Evolutionary conservation across 768 basidiomycete genomes (phyloP), one percentile per base, ranked within the genome.

Genomic region (Russula earlei): DNA sequence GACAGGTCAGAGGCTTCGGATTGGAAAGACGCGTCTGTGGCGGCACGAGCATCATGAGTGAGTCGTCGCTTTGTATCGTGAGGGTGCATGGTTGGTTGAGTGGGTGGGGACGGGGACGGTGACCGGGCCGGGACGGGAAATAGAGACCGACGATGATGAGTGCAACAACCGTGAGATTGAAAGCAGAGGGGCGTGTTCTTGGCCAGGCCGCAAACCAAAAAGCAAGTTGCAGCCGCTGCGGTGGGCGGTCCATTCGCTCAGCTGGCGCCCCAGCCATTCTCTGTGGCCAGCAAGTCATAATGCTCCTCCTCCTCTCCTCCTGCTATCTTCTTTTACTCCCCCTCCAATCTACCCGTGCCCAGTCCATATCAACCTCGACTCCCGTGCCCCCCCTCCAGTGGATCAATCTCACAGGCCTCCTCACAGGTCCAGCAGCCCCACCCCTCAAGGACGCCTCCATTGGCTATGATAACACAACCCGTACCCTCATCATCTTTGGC

Each of bases 371-470:
- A 15, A 80, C 78, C 1, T 68, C 62, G 59, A 77, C 75, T 36
- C 72, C 81, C 4, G 70, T 83, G 7, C 83, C 84, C 24, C 83
- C 83, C 38, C 72, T 85, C 4, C 83, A 87, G 69, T 72, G 71
- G 88, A 79, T 91, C 66, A 86, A 87, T 67, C 71, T 90, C 62
- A 78, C 84, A 5, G 58, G 61, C 61, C 71, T 81, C 50, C 70
- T 85, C 41, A 70, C 69, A 29, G 85, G 85, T 31, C 67, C 83
- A 1, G 53, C 77, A 4, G 68, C 72, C 7, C 82, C 83, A 7
- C 77, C 81, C 31, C 74, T 89, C 61, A 84, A 81, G 67, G 83
- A 86, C 63, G 80, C 85, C 7, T 76, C 83, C 33, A 81, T 91
- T 61, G 88, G 85, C 14, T 76, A 73, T 64, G 69, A 72, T 63